Base-by-base conservation (phyloP, 768 basidiomycete species). In the Podaxis sp. region DNA sequence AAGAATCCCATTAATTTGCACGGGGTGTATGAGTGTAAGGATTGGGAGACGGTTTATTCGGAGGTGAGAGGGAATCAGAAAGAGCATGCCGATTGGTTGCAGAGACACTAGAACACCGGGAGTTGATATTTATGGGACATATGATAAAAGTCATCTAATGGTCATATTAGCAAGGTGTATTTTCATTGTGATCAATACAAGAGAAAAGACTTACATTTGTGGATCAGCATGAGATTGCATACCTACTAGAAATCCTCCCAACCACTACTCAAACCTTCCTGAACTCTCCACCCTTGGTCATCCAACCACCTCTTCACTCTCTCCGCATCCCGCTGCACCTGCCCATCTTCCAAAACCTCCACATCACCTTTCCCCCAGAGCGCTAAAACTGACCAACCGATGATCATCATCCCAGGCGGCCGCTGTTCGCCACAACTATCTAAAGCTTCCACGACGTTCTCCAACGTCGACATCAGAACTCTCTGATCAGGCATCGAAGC, bases 401-500 rank as follows among this genome's bases (percentile, higher is more conserved):
- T 82, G 33, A 98, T 82, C 72, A 99, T 90, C 91, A 99, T 95
- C 8, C 95, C 97, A 0, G 97, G 97, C 17, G 96, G 95, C 38
- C 96, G 77, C 73, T 99, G 95, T 68, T 93, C 91, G 7, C 91
- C 94, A 1, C 82, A 76, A 64, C 82, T 85, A 60, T 89, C 87
- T 72, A 98, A 72, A 1, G 90, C 94, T 17, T 74, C 75, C 15
- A 83, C 84, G 41, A 98, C 84, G 68, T 89, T 82, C 59, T 76
- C 80, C 54, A 99, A 72, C 1, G 95, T 99, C 17, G 89, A 90
- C 30, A 81, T 80, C 22, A 97, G 80, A 2, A 91, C 86, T 13
- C 97, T 79, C 75, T 99, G 97, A 75, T 99, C 97, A 0, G 90
- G 87, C 82, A 93, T 90, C 22, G 91, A 93, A n/a, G 93, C 95